Evolutionary conservation across 768 basidiomycete species (phyloP), one percentile per base, ranked within the genome.

Genomic region (Russula olivacea): DNA sequence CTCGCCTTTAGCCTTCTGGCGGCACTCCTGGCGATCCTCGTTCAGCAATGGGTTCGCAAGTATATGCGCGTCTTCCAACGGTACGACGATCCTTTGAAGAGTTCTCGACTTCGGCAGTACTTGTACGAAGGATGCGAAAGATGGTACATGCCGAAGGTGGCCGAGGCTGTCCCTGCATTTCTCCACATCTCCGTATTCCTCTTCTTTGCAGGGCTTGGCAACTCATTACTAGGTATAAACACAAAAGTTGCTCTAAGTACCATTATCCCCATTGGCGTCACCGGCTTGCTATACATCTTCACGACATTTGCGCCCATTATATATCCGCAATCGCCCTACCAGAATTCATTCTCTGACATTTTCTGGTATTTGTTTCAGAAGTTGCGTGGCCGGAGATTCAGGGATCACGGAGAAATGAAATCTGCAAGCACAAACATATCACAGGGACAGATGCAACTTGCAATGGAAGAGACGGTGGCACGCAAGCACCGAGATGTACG

Each of bases 31-130:
- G 30, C 30, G 30, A 30, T 30, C 6, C 30, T 30, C 6, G 6
- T 30, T 30, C 30, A 30, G 6, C 30, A 30, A 30, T 30, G 30
- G 30, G 30, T 30, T 30, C 30, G 30, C 6, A 30, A 30, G 3
- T 30, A 30, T 30, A 30, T 30, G 30, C 38, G 41, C 9, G 54
- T 55, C 54, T 41, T 55, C 23, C 38, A 41, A 19, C 54, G 54
- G 8, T 41, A 55, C 23, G 28, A 38, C 36, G 54, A 55, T 38
- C 28, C 28, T 28, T 9, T 55, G 38, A 55, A 55, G 23, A 40
- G 54, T 28, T 38, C 54, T 3, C 54, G 54, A n/a, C 38, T 55
- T 25, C 54, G 54, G 14, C 54, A 55, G 12, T 55, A 55, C 21
- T 28, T 41, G 8, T 38, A 40, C 11, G 54, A 55, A 15, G 54